Base-by-base conservation (phyloP, 2,329 filamentous ascomycete species). In the Nannizziopsis barbatae region DNA sequence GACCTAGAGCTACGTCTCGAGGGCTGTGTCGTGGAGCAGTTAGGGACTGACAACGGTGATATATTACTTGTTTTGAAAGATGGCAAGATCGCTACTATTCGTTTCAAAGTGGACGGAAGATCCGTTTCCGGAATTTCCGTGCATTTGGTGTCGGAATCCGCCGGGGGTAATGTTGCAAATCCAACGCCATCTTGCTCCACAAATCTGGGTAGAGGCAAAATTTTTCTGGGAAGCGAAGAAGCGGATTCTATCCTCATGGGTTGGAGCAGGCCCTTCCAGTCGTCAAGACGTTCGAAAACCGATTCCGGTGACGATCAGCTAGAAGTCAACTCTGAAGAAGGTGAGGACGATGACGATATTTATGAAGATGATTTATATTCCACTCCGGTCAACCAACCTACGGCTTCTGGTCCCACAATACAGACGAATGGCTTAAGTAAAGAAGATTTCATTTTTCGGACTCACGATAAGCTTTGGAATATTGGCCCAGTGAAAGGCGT, bases 71-170 rank as follows among this genome's bases (percentile, higher is more conserved):
- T 92, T 5, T 74, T 94, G 20, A 79, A 79, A 49, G 80, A 83
- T 56, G 92, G 92, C 0, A 75, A 77, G 15, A 72, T 95, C 42
- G 80, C 80, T 8, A 75, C 92, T 17, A 66, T 96, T 10, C 82
- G 77, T 12, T 95, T 98, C 69, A 81, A 80, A 47, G 78, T 95
- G 52, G 89, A 95, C 62, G 92, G 93, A 12, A 79, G 92, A 47
- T 93, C 86, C 2, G 87, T 98, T 1, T 94, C 89, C 20, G 88
- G 87, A 1, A 73, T 98, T 52, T 79, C 76, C n/a, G 68, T 98
- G 46, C 80, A 78, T 53, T 66, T 77, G 35, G 71, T 95, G 4
- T 61, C 76, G 3, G 58, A 69, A 35, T 79, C 85, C 47, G 72
- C 75, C 18, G 83, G 84, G 8, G 83, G 83, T 6, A 62, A 67